Evolutionary conservation across 768 basidiomycete species (phyloP).

Genomic region (Podaxis sp.): DNA sequence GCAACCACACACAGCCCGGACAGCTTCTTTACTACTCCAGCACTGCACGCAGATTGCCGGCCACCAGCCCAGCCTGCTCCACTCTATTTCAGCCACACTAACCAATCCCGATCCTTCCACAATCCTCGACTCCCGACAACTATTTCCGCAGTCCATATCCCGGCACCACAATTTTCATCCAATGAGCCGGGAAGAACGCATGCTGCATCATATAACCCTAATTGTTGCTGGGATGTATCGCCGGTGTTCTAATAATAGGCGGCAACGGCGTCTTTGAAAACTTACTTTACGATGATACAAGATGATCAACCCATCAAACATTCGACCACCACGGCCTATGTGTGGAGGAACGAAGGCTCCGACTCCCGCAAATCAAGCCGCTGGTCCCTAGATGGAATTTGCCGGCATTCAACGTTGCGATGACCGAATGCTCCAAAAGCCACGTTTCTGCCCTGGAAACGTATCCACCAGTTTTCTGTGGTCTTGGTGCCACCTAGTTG

Average conservation of each 20-base stretch:
- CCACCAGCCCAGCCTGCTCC: background rate
- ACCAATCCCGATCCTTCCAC: no score
- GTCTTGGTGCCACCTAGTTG: no score
- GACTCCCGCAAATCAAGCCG: background rate
- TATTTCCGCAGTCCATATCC: no score
- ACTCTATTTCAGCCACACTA: no score
- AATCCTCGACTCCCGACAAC: no score
- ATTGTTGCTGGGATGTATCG: background rate
- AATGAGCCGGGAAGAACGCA: background rate
- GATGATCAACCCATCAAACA: background rate
- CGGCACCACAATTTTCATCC: no score
- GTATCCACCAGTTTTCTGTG: no score
- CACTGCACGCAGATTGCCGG: background rate
- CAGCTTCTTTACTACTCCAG: background rate
- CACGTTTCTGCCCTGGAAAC: no score
- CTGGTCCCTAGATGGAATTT: background rate
- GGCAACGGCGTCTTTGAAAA: background rate
- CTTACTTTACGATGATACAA: background rate
- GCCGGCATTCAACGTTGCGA: background rate
- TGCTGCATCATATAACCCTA: background rate
- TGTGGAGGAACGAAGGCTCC: background rate
- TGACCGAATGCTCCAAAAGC: no score
- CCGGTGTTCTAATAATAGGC: background rate
- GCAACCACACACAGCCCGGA: background rate
- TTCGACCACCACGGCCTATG: background rate